Conservation (phyloP, 2,329 filamentous ascomycete genomes). For the Elsinoe perseae region DNA sequence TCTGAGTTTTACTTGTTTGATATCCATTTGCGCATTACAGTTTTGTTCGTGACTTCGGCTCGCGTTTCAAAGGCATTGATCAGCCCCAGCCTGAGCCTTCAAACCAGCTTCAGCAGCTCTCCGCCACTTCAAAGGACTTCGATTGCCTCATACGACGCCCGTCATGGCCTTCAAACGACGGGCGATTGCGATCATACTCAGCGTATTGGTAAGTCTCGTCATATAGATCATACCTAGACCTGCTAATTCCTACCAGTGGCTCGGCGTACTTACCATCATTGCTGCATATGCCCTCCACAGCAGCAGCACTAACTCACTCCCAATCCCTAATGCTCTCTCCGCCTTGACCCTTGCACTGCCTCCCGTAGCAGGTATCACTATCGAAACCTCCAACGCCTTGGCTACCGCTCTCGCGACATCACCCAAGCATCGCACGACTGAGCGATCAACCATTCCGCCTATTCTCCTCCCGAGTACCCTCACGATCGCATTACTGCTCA, state of each 20-base stretch:
- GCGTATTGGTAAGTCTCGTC: slow-evolving; percentile 28
- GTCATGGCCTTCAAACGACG: slow-evolving; percentile 27
- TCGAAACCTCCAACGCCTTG: slow-evolving; percentile 34
- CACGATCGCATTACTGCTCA: slow-evolving; percentile 35
- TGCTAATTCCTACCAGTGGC: slow-evolving; percentile 30
- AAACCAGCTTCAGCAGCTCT: not conserved
- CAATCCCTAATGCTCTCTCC: slow-evolving; percentile 35
- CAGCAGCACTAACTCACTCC: slow-evolving; percentile 32
- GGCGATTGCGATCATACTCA: slow-evolving; percentile 33
- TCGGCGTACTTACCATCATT: slow-evolving; percentile 34
- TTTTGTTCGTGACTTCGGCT: not conserved
- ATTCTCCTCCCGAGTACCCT: slow-evolving; percentile 23
- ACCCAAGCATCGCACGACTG: slow-evolving; percentile 26
- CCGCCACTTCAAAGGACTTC: not conserved
- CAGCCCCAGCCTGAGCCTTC: not conserved
- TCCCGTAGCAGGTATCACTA: slow-evolving; percentile 35
- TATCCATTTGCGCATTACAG: not conserved
- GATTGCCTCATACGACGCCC: not conserved
- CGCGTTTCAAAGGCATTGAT: not conserved
- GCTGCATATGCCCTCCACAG: slow-evolving; percentile 32
- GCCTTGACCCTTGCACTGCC: slow-evolving; percentile 38
- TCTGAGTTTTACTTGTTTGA: not conserved
- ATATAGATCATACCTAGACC: not conserved
- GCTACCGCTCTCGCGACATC: slow-evolving; percentile 20
- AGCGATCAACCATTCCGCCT: slow-evolving; percentile 29